phyloP scores from a whole-genome alignment of 2,329 filamentous ascomycete species.

The Plenodomus lindquistii region DNA sequence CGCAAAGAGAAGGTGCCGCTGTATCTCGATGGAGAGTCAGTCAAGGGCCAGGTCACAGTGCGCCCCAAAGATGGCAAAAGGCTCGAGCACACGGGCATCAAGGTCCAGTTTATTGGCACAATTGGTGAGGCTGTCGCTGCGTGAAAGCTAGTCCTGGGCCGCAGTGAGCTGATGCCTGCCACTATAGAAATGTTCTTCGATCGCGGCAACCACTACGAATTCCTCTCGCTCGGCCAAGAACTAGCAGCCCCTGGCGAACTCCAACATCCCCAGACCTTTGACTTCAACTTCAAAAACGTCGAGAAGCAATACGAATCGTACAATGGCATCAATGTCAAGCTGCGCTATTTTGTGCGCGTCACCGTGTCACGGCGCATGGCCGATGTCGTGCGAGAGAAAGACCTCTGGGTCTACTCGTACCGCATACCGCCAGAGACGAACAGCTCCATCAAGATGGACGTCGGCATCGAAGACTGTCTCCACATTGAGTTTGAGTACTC shows the following conservation, averaged over 20 bases:
- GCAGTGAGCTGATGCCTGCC: conserved; percentile 15
- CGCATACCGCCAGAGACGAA: conserved; percentile 98
- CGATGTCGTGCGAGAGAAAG: conserved; percentile 97
- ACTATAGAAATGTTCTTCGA: conserved; percentile 97
- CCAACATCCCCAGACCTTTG: conserved; percentile 96
- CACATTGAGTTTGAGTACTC: conserved; percentile 99
- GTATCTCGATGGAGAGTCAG: conserved; percentile 97
- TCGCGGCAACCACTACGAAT: conserved; percentile 98
- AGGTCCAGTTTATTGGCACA: conserved; percentile 98
- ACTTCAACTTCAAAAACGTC: conserved; percentile 99
- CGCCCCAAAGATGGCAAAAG: conserved; percentile 97
- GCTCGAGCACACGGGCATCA: conserved; percentile 97
- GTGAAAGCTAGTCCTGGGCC: neutral
- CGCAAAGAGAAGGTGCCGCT: conserved; percentile 94
- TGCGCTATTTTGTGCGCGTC: conserved; percentile 97
- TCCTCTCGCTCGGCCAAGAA: conserved; percentile 95
- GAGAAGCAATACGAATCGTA: conserved; percentile 99
- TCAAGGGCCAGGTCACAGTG: conserved; percentile 94
- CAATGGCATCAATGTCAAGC: conserved; percentile 98
- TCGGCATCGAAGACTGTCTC: conserved; percentile 97
- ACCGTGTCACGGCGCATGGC: conserved; percentile 97
- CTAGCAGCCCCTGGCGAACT: conserved; percentile 95
- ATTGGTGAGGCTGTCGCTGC: conserved; percentile 66
- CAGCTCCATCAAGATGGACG: conserved; percentile 99
- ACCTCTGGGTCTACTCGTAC: conserved; percentile 99